A percentile compares a stretch with the other conserved stretches of the same genome.
These are phyloP conservation scores for Fraxinus pennsylvanica DNA, from an alignment of 257 asterid genomes.

Conservation along the genomic window DNA sequence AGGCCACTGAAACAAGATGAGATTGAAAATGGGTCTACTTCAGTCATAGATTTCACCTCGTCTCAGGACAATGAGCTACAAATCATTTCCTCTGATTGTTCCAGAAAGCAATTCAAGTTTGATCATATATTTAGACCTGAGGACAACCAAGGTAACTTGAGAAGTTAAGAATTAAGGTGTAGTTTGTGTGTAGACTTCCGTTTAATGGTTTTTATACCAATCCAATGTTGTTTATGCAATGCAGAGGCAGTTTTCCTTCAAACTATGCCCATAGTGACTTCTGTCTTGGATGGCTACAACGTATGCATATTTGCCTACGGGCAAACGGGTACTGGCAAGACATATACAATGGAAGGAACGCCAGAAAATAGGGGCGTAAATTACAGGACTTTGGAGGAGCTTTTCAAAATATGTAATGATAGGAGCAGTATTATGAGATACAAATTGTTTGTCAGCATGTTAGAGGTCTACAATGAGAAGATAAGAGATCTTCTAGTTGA, in stretches of 20 bases:
- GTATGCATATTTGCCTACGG: slow-evolving; percentile 98
- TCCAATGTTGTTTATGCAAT: slow-evolving; percentile 21
- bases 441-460: slow-evolving; percentile 87
- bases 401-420: slow-evolving; percentile 65
- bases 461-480: slow-evolving; percentile 97
- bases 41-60: slow-evolving; percentile 70
- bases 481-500: slow-evolving; percentile 88
- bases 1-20: slow-evolving; percentile 83
- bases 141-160: slow-evolving; percentile 70
- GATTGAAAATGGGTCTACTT: slow-evolving; percentile 57
- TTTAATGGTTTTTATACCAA: slow-evolving; percentile 18
- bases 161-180: background rate
- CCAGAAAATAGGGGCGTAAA: slow-evolving; percentile 89
- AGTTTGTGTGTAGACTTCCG: slow-evolving; percentile 2
- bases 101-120: slow-evolving; percentile 76
- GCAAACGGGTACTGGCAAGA: slow-evolving; percentile 83
- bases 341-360: slow-evolving; percentile 95
- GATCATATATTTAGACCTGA: slow-evolving; percentile 82
- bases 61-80: slow-evolving; percentile 85
- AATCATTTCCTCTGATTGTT: slow-evolving; percentile 67
- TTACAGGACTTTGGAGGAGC: slow-evolving; percentile 81
- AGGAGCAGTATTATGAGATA: slow-evolving; percentile 67
- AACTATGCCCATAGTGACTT: slow-evolving; percentile 84
- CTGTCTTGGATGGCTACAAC: slow-evolving; percentile 92
- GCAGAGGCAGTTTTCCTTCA: slow-evolving; percentile 77